Conservation (phyloP, 352 stramenopile genomes). For the Lagenidium giganteum region DNA sequence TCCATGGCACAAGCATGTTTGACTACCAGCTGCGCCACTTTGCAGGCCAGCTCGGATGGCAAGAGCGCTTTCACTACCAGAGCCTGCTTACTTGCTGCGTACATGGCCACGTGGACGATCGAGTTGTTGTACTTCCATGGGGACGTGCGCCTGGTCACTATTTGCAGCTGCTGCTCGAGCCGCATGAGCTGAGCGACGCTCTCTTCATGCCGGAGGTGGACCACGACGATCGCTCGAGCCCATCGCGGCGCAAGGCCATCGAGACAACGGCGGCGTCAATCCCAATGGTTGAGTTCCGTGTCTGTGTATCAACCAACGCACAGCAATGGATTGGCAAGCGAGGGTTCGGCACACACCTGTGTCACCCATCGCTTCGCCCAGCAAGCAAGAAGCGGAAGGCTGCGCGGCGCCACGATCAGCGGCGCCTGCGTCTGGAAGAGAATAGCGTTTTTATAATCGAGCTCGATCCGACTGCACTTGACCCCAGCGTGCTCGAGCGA, state of each 20-base stretch:
- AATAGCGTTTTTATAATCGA: constrained; percentile 14
- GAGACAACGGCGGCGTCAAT: neutral
- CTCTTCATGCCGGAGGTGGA: neutral
- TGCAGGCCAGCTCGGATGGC: neutral
- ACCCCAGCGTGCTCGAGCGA: too few relatives aligned
- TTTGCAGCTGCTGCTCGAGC: constrained; percentile 46
- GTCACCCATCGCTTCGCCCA: constrained; percentile 40
- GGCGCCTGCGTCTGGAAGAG: too few relatives aligned
- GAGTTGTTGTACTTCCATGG: constrained; percentile 44
- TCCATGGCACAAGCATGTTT: too few relatives aligned
- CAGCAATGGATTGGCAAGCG: constrained; percentile 10
- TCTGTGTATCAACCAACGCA: constrained; percentile 32
- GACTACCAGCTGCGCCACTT: constrained; percentile 11
- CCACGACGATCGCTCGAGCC: too few relatives aligned
- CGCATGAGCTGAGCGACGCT: neutral
- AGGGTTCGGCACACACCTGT: constrained; percentile 54
- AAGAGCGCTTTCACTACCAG: constrained; percentile 16
- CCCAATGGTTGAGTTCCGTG: constrained; percentile 40
- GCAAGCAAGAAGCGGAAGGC: neutral
- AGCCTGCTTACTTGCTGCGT: constrained; percentile 28
- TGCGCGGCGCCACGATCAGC: too few relatives aligned
- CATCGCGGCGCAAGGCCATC: neutral
- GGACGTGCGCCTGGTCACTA: constrained; percentile 45
- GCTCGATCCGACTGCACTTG: too few relatives aligned
- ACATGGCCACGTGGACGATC: constrained; percentile 26